Percentiles rank a stretch among this genome's conserved stretches.
Conservation (phyloP, 805 yeast species). For the Myxozyma mucilagina region DNA sequence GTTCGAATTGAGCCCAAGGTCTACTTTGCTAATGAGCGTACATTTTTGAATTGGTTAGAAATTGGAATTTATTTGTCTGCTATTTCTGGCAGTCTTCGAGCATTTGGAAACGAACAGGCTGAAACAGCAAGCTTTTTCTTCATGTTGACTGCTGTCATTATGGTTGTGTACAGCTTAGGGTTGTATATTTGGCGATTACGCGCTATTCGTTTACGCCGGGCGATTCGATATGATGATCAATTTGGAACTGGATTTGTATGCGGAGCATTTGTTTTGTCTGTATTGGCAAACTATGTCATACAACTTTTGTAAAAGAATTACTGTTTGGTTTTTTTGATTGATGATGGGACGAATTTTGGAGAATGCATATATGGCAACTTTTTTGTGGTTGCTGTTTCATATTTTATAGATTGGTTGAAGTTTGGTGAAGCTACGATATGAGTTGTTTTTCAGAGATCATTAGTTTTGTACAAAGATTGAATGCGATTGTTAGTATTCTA, state of each 20-base stretch:
- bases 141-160: conserved; percentile 72
- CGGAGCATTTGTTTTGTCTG: conserved; percentile 66
- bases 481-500: too few relatives aligned
- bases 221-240: conserved; percentile 82
- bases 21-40: conserved; percentile 97
- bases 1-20: conserved; percentile 98
- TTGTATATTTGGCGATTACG: conserved; percentile 79
- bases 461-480: too few relatives aligned
- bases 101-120: conserved; percentile 69
- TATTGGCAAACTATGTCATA: conserved; percentile 45
- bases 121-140: conserved; percentile 84
- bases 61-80: conserved; percentile 86
- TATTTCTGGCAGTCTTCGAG: conserved; percentile 80
- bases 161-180: conserved; percentile 69
- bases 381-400: not conserved
- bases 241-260: conserved; percentile 87
- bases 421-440: too few relatives aligned
- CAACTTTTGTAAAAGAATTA: conserved; percentile 7
- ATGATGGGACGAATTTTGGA: not conserved
- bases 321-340: not conserved
- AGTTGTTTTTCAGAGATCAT: too few relatives aligned
- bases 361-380: not conserved
- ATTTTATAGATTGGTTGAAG: too few relatives aligned
- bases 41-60: conserved; percentile 90
- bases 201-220: conserved; percentile 78